Evolutionary conservation across 2,329 filamentous ascomycete species (phyloP).

Genomic region (Dothideomycetidae sp.): DNA sequence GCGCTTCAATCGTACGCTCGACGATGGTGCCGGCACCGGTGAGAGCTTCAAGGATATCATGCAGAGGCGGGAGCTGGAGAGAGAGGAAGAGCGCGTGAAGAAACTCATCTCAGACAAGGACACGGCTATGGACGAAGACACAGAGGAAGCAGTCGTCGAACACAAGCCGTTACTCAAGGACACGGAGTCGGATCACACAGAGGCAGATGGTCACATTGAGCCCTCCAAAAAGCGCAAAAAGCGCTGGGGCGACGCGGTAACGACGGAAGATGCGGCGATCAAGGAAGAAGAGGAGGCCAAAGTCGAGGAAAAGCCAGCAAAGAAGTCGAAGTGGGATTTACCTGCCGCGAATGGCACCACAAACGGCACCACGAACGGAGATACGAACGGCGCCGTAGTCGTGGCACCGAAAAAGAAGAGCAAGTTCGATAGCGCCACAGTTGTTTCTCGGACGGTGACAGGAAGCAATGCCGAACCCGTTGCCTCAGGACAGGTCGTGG

Average conservation of each 20-base stretch:
- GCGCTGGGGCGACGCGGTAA: slow-evolving; percentile 69
- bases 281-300: slow-evolving; percentile 22
- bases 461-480: slow-evolving; percentile 52
- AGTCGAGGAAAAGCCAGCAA: slow-evolving; percentile 15
- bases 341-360: slow-evolving; percentile 5
- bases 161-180: slow-evolving; percentile 62
- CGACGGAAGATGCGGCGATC: slow-evolving; percentile 36
- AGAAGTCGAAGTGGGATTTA: slow-evolving; percentile 20
- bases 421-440: slow-evolving; percentile 83
- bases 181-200: slow-evolving; percentile 56
- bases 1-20: slow-evolving; percentile 71
- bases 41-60: slow-evolving; percentile 84
- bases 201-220: slow-evolving; percentile 47
- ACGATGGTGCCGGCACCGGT: slow-evolving; percentile 52
- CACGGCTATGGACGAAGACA: slow-evolving; percentile 51
- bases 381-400: slow-evolving; percentile 27
- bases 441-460: slow-evolving; percentile 51
- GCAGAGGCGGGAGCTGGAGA: slow-evolving; percentile 77
- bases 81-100: slow-evolving; percentile 79
- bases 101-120: slow-evolving; percentile 64
- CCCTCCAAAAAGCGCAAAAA: slow-evolving; percentile 65
- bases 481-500: slow-evolving; percentile 62
- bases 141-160: slow-evolving; percentile 50
- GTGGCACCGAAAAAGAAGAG: slow-evolving; percentile 61
- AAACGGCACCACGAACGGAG: no score